A percentile compares a stretch with the other conserved stretches of the same genome.
Evolutionary conservation across 331 rosid species (phyloP).

Genomic region (Ulmus americana): DNA sequence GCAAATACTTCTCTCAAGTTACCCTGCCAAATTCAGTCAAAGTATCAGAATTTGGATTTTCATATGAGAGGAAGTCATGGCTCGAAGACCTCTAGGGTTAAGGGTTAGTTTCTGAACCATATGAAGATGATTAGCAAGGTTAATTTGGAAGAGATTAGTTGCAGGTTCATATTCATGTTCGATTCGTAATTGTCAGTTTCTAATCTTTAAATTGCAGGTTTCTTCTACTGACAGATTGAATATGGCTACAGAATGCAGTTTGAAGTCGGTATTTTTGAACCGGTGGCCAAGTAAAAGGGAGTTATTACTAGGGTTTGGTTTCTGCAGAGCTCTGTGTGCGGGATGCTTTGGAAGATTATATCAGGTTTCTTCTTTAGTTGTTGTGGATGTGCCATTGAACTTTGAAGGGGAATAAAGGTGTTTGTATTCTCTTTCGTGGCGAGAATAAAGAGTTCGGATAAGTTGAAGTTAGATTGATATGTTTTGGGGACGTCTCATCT

Average conservation of each 20-base stretch:
- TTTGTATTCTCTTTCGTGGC: too few species aligned
- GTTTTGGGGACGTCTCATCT: too few species aligned
- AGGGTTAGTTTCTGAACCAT: background rate
- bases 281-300: too few species aligned
- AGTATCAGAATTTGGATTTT: conserved; percentile 1
- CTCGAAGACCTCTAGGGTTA: conserved; percentile 7
- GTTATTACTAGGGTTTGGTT: too few species aligned
- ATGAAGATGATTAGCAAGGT: too few species aligned
- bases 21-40: background rate
- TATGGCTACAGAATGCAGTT: background rate
- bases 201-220: conserved; percentile 8
- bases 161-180: background rate
- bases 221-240: background rate
- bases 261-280: background rate
- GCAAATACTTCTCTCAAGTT: conserved; percentile 5
- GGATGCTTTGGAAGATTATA: too few species aligned
- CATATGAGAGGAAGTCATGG: conserved; percentile 3
- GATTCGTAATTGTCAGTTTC: background rate
- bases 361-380: too few species aligned
- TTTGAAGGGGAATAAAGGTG: too few species aligned
- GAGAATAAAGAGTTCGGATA: too few species aligned
- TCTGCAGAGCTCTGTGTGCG: too few species aligned
- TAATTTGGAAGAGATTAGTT: background rate
- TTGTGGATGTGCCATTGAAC: too few species aligned
- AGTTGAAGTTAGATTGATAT: too few species aligned